A percentile compares a stretch with the other conserved stretches of the same genome.
Evolutionary conservation across 345 rosid species (phyloP).

Genomic region (Gossypium longicalyx): DNA sequence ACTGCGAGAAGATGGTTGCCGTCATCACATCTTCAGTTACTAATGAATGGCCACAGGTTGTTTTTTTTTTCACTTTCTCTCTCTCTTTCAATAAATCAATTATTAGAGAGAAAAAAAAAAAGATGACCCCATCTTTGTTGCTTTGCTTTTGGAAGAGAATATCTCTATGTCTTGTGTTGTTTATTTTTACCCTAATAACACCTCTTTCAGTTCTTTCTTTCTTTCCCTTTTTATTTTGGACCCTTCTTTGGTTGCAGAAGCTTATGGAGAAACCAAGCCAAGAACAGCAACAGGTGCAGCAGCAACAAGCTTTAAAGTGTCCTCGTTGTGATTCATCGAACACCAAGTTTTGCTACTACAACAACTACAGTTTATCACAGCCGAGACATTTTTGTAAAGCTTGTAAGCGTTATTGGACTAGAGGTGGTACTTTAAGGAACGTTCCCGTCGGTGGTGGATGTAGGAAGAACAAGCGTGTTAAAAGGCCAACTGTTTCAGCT

Average conservation of each 20-base stretch:
- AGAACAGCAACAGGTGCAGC: conserved; percentile 23
- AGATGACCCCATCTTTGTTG: conserved; percentile 25
- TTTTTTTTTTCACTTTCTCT: conserved; percentile 29
- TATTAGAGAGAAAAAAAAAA: conserved; percentile 23
- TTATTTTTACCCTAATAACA: conserved; percentile 31
- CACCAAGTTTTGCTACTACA: conserved; percentile 79
- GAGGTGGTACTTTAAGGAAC: conserved; percentile 64
- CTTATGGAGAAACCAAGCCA: conserved; percentile 37
- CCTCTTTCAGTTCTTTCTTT: conserved; percentile 21
- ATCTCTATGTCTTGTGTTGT: conserved; percentile 22
- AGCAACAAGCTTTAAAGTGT: conserved; percentile 49
- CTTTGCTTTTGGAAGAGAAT: conserved; percentile 41
- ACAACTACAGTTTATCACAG: conserved; percentile 72
- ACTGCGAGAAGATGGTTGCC: conserved; percentile 53
- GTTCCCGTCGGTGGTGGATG: conserved; percentile 79
- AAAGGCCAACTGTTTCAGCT: conserved; percentile 33
- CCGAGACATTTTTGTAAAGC: conserved; percentile 74
- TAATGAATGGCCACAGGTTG: conserved; percentile 64
- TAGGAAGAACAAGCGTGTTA: conserved; percentile 64
- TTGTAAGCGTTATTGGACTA: conserved; percentile 69
- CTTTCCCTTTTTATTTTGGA: conserved; percentile 11
- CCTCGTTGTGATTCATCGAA: conserved; percentile 75
- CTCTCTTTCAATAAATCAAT: conserved; percentile 27
- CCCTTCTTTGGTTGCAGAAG: conserved; percentile 30
- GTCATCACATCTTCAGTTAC: conserved; percentile 52